Conservation (phyloP, 257 asterid genomes). For the Misopates orontium region DNA sequence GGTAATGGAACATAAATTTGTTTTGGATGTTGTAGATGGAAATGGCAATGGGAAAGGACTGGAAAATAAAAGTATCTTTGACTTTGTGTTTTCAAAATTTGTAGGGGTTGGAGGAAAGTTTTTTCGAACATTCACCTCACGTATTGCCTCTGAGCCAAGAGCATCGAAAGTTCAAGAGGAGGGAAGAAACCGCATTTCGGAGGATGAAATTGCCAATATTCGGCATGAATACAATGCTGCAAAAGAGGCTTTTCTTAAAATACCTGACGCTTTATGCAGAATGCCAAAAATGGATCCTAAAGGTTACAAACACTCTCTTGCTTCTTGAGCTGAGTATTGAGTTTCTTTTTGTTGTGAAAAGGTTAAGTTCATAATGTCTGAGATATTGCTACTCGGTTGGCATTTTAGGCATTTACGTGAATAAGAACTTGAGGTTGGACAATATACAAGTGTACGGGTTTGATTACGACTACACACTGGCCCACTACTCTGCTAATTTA, state of each 20-base stretch:
- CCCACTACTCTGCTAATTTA: constrained; percentile 84
- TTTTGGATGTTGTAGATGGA: constrained; percentile 11
- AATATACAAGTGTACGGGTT: constrained; percentile 85
- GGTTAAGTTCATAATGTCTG: constrained; percentile 4
- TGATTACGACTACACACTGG: constrained; percentile 97
- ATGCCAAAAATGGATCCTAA: constrained; percentile 85
- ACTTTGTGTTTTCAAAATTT: constrained; percentile 25
- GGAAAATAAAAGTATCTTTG: constrained; percentile 2
- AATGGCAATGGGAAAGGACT: not conserved
- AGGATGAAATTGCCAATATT: constrained; percentile 60
- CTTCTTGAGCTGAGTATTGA: constrained; percentile 13
- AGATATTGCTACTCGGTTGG: constrained; percentile 33
- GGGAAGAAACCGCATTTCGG: constrained; percentile 34
- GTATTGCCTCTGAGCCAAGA: constrained; percentile 37
- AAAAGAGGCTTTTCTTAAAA: constrained; percentile 61
- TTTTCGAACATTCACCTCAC: constrained; percentile 41
- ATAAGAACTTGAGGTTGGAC: constrained; percentile 90
- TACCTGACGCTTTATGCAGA: constrained; percentile 66
- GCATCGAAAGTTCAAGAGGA: constrained; percentile 46
- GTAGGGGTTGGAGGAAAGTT: constrained; percentile 42
- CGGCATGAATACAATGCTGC: constrained; percentile 60
- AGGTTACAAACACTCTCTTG: constrained; percentile 42
- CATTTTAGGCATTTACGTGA: constrained; percentile 73
- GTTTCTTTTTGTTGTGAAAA: not conserved
- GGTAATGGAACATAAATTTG: constrained; percentile 6